Evolutionary conservation across 2,329 filamentous ascomycete species (phyloP), one percentile per base, ranked within the genome.

Genomic region (Periconia sp.): DNA sequence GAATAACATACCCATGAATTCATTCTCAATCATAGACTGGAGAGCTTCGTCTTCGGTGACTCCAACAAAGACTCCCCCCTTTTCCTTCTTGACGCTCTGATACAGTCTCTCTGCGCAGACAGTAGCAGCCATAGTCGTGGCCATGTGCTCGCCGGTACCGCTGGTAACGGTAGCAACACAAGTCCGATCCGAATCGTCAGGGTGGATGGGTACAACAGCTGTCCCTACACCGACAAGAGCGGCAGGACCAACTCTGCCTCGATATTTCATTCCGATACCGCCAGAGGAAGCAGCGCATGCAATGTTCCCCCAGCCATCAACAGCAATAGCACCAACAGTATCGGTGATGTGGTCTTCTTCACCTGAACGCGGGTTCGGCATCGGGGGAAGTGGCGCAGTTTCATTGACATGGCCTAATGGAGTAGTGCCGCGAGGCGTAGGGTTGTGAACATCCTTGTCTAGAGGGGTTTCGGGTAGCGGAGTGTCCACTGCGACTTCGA

Each of bases 231-330:
- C 92, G 11, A 97, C 89, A 12, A 99, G 79, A 15, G 94, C 94
- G 23, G 94, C 95, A 22, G 94, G 94, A 0, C 94, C 95, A 50
- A 96, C 82, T 24, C 94, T 87, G 5, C 94, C 95, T 47, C 85
- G 84, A 69, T 96, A 92, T 67, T 99, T 99, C 92, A 99, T 96
- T 19, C 94, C 92, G 65, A 99, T 99, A 1, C 94, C 94, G 5
- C 94, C 94, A 12, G 95, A 99, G 2, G 94, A 99, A 2, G 94
- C 96, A 12, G 88, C 94, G 4, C 92, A 94, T 4, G 95, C 92
- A 63, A 99, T 96, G 45, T 87, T 86, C 12, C 94, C 94, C 56
- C 80, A 82, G 36, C 81, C 80, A 62, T 99, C 94, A 51, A 99
- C 86, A 9, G 91, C 94, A 63, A 99, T 96, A 19, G 92, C 94